These are phyloP conservation scores for Diaporthe amygdali DNA, from an alignment of 2,329 filamentous ascomycete genomes.

Conservation along the genomic window DNA sequence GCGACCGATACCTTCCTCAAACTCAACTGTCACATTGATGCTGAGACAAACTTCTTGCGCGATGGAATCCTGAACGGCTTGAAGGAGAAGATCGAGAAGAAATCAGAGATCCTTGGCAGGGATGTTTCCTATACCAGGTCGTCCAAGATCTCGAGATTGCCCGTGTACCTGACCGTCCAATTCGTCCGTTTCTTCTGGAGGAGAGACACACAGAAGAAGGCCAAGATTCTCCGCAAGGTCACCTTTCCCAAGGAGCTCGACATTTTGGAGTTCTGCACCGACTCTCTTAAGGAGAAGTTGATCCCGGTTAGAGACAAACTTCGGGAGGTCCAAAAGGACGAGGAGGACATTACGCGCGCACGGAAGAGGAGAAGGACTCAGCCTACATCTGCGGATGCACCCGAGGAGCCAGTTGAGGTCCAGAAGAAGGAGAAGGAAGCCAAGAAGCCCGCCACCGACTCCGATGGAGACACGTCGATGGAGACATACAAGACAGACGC, in stretches of 20 bases:
- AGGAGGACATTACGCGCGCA: conserved; percentile 88
- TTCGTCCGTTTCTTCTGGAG: conserved; percentile 99
- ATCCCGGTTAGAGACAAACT: conserved; percentile 96
- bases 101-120: conserved; percentile 75
- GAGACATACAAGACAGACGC: conserved; percentile 91
- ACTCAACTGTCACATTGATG: conserved; percentile 94
- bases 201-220: conserved; percentile 93
- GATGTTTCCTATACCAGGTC: conserved; percentile 88
- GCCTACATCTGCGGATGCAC: conserved; percentile 32
- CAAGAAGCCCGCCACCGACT: conserved; percentile 43
- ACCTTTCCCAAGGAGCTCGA: conserved; percentile 95
- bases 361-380: conserved; percentile 87
- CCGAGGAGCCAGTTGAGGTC: conserved; percentile 40
- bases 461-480: conserved; percentile 76
- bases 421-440: conserved; percentile 51
- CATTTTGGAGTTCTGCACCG: conserved; percentile 92
- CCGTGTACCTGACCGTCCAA: conserved; percentile 95
- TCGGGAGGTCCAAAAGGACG: conserved; percentile 91
- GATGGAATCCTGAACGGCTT: conserved; percentile 86
- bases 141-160: conserved; percentile 86
- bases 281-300: conserved; percentile 81
- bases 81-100: conserved; percentile 90
- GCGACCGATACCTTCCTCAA: conserved; percentile 83
- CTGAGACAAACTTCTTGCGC: conserved; percentile 83
- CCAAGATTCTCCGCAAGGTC: conserved; percentile 99